Evolutionary conservation across 495 filamentous ascomycete genomes (phyloP).

Genomic region (Hypoxylon fragiforme): DNA sequence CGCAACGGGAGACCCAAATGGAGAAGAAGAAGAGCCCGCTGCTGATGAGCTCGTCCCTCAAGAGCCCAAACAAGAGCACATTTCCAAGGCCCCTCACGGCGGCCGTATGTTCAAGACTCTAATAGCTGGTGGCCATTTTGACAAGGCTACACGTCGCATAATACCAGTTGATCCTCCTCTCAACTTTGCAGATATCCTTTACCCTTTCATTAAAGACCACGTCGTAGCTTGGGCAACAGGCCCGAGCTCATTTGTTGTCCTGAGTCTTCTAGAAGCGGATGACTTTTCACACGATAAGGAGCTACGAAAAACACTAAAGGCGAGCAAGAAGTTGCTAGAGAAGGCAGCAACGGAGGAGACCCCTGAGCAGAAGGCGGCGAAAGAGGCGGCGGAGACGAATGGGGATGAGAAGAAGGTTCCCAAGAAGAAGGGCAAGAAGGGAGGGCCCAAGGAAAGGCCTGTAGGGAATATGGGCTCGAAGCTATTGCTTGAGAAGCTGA

Average conservation of each 20-base stretch:
- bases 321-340: conserved; percentile 54
- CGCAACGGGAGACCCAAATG: conserved; percentile 63
- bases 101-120: conserved; percentile 90
- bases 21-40: conserved; percentile 34
- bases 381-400: conserved; percentile 37
- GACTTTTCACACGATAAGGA: conserved; percentile 71
- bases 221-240: conserved; percentile 86
- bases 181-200: conserved; percentile 77
- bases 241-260: conserved; percentile 76
- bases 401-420: conserved; percentile 38
- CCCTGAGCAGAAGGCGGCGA: conserved; percentile 41
- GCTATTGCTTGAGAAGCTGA: conserved; percentile 56
- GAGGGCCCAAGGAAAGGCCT: conserved; percentile 36
- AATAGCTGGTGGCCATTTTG: conserved; percentile 82
- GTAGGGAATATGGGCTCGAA: conserved; percentile 59
- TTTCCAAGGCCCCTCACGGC: conserved; percentile 62
- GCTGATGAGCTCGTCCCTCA: conserved; percentile 33
- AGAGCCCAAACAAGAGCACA: conserved; percentile 58
- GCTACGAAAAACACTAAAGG: conserved; percentile 65
- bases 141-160: conserved; percentile 67
- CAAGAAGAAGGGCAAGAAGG: conserved; percentile 49
- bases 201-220: conserved; percentile 71
- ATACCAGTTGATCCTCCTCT: conserved; percentile 73
- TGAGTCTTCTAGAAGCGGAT: conserved; percentile 76
- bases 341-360: conserved; percentile 54